Base-by-base conservation (phyloP, 768 basidiomycete species). In the Tephrocybe sp. region DNA sequence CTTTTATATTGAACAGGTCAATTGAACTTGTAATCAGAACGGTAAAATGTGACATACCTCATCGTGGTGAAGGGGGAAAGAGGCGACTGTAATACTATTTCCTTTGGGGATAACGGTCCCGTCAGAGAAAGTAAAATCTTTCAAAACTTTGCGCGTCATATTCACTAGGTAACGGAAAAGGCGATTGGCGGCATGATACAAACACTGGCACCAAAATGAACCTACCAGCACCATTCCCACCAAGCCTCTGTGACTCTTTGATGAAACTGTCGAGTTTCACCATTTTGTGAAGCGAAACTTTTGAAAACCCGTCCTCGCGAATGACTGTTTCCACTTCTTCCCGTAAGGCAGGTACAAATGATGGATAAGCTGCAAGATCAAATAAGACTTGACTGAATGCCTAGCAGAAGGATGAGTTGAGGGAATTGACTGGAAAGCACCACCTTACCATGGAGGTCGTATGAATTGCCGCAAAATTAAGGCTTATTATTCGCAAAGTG, bases 201-300 rank as follows among this genome's bases (percentile, higher is more conserved):
- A 23, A 4, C 37, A 19, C 4, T 19, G 10, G 3, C 1, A 22
- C 10, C 16, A 3, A 22, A n/a, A 19, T 15, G 16, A 24, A 54
- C 69, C 16, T 53, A 72, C 71, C 21, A n/a, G 56, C 47, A 19
- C 53, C 58, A 24, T 61, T 50, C 0, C 64, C 64, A 12, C 59
- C 61, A 19, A 61, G 49, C 4, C 72, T 62, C 30, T 62, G 61
- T 1, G 68, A 69, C 47, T 77, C 77, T 27, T 69, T 68, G 16
- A 76, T 48, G 53, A 76, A 75, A 49, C 76, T 78, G 47, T 77
- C 75, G 13, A 76, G 42, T 51, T 71, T 70, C 48, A 66, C 60
- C 66, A 78, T 68, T 41, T 71, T 69, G 5, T 59, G 57, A n/a
- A 76, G 50, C 1, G 65, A 58, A 8, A 61, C 55, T 43, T 70